Evolutionary conservation across 495 filamentous ascomycete species (phyloP), one percentile per base, ranked within the genome.

Genomic region (Tirmania nivea): DNA sequence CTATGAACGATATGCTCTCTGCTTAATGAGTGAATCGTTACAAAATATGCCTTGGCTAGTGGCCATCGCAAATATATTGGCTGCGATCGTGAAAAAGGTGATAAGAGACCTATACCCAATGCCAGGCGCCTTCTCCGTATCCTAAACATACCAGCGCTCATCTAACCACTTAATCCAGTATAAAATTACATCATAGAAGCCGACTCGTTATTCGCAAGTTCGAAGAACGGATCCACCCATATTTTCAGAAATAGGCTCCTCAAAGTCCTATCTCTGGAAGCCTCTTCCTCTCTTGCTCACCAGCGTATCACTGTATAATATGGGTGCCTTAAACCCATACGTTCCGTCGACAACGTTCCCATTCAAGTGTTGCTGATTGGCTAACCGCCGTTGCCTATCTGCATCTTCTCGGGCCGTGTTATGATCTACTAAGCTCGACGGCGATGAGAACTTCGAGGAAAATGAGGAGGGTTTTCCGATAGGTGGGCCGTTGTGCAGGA

Each of bases 401-500:
- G 62, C 62, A 20, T 64, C 62, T 53, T 65, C 62, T 14, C 62
- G 62, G 35, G 61, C 62, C 5, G 34, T 52, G 35, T 37, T 25
- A 59, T 56, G 8, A 42, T 54, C 48, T 31, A 31, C 25, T 19
- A 34, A 51, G 49, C 50, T 47, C 52, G 59, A 17, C 48, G 37
- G 17, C 48, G 56, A 51, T 53, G 54, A 48, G 51, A 48, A 16
- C 9, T 47, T n/a, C 8, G 52, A 53, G n/a, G 51, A 48, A 12
- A 35, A 49, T 12, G 35, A 39, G 4, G 31, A 35, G 25, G 14
- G 31, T 20, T 56, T 51, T 31, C 57, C 49, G 49, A 64, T 52
- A 53, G 62, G 58, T 4, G 62, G 62, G 16, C 70, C 65, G 11
- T 70, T 63, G 55, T 86, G 87, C 59, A 81, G 69, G 57, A 79